Conservation (phyloP, 2,329 filamentous ascomycete genomes). For the Cytospora mali region DNA sequence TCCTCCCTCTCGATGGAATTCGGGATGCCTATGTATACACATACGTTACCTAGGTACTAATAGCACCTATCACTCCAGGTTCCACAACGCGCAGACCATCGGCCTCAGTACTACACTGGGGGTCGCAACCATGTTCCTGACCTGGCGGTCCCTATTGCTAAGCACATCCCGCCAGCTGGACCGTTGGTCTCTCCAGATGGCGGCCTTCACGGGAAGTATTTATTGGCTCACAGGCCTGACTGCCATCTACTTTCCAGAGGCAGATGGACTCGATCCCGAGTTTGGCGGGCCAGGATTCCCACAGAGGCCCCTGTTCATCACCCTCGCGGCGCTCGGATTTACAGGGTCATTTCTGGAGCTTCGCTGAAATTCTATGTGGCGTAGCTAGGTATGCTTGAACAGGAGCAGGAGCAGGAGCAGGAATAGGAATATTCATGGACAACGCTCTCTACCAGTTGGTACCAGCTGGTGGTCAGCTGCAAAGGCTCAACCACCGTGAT, state of each 20-base stretch:
- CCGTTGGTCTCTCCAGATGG: slow-evolving; percentile 38
- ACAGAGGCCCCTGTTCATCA: slow-evolving; percentile 39
- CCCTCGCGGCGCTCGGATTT: slow-evolving; percentile 33
- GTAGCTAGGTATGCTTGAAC: not conserved
- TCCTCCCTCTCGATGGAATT: not conserved
- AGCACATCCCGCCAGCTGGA: slow-evolving; percentile 31
- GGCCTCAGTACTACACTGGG: slow-evolving; percentile 44
- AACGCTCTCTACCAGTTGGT: too few species aligned
- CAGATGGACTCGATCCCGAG: slow-evolving; percentile 46
- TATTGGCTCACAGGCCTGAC: slow-evolving; percentile 47
- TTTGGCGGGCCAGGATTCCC: slow-evolving; percentile 48
- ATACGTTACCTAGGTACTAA: too few species aligned
- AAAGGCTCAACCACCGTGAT: too few species aligned
- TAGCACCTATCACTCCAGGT: slow-evolving; percentile 35
- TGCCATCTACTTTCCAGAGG: slow-evolving; percentile 42
- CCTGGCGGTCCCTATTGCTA: slow-evolving; percentile 38
- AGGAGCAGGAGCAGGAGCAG: not conserved
- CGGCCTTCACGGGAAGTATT: slow-evolving; percentile 42
- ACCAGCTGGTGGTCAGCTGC: not conserved
- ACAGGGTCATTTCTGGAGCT: slow-evolving; percentile 28
- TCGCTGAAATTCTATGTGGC: not conserved
- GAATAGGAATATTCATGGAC: too few species aligned
- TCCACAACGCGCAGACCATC: slow-evolving; percentile 48
- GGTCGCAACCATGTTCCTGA: slow-evolving; percentile 43
- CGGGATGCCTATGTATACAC: not conserved